Evolutionary conservation across 2,329 filamentous ascomycete species (phyloP).

Genomic region (Beauveria caledonica): DNA sequence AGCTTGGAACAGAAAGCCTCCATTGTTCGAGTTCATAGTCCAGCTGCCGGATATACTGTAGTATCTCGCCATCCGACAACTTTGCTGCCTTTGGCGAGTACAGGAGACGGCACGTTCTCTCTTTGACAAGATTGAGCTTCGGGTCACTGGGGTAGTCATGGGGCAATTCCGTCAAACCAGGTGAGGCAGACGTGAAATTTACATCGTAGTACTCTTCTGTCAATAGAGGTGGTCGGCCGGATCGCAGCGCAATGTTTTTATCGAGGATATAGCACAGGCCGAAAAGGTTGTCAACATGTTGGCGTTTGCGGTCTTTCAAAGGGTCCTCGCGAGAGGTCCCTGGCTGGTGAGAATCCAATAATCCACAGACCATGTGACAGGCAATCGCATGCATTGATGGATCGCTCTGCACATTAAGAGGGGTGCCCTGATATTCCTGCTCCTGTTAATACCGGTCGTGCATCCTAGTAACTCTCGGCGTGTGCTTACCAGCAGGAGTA

Average conservation of each 20-base stretch:
- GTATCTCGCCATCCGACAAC: constrained; percentile 18
- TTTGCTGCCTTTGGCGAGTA: constrained; percentile 17
- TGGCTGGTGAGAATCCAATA: constrained; percentile 3
- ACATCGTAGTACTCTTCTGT: constrained; percentile 43
- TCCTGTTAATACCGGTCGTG: background rate
- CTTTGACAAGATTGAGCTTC: constrained; percentile 16
- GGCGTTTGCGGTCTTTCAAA: background rate
- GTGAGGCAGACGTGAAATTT: constrained; percentile 28
- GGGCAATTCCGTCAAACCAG: background rate
- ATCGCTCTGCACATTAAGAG: background rate
- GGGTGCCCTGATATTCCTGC: background rate
- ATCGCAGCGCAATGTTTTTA: constrained; percentile 20
- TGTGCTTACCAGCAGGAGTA: constrained; percentile 13
- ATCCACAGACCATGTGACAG: constrained; percentile 13
- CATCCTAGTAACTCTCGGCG: background rate
- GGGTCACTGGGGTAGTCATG: constrained; percentile 10
- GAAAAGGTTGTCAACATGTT: constrained; percentile 17
- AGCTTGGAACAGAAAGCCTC: constrained; percentile 18
- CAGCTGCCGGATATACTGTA: constrained; percentile 20
- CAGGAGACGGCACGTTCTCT: constrained; percentile 16
- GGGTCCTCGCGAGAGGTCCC: background rate
- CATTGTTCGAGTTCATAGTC: constrained; percentile 26
- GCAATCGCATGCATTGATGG: constrained; percentile 6
- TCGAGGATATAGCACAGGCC: constrained; percentile 22
- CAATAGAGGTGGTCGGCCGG: constrained; percentile 18